These are phyloP conservation scores for Crithidia thermophila DNA, from an alignment of 208 protist genomes.

Conservation along the genomic window DNA sequence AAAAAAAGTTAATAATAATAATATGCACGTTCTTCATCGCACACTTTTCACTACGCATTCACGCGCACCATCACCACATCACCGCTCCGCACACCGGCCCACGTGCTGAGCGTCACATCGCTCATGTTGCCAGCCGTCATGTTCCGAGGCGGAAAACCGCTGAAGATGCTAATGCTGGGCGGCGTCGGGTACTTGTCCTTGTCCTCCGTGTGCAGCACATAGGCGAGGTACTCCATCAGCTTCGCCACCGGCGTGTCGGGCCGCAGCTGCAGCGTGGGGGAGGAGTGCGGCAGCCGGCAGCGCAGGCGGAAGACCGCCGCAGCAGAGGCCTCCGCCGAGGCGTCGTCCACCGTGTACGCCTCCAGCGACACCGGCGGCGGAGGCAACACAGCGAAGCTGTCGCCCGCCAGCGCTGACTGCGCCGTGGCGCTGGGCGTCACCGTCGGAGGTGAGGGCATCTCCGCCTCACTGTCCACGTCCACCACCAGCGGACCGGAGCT, in stretches of 20 bases:
- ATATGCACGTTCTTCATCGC: too few relatives aligned
- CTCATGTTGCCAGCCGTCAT: constrained; percentile 30
- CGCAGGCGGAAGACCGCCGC: constrained; percentile 53
- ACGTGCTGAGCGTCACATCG: constrained; percentile 39
- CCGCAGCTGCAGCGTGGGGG: constrained; percentile 52
- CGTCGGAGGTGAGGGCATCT: constrained; percentile 31
- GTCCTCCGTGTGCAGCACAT: constrained; percentile 49
- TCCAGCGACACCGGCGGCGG: constrained; percentile 18
- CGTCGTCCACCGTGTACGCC: constrained; percentile 18
- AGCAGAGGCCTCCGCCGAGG: background rate
- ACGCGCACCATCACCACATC: constrained; percentile 70
- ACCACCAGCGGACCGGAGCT: constrained; percentile 1
- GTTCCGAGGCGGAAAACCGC: constrained; percentile 60
- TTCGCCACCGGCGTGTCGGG: constrained; percentile 55
- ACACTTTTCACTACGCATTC: constrained; percentile 10
- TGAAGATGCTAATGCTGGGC: constrained; percentile 40
- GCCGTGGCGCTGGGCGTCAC: constrained; percentile 8
- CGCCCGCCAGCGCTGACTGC: background rate
- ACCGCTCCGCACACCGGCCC: constrained; percentile 51
- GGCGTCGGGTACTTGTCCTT: constrained; percentile 36
- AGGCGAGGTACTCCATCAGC: constrained; percentile 66
- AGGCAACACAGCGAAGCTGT: constrained; percentile 8
- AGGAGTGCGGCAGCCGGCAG: constrained; percentile 54
- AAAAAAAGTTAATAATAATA: too few relatives aligned
- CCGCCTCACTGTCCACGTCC: constrained; percentile 37